These are phyloP conservation scores for Rosa rugosa DNA, from an alignment of 306 rosid genomes.

Conservation along the genomic window DNA sequence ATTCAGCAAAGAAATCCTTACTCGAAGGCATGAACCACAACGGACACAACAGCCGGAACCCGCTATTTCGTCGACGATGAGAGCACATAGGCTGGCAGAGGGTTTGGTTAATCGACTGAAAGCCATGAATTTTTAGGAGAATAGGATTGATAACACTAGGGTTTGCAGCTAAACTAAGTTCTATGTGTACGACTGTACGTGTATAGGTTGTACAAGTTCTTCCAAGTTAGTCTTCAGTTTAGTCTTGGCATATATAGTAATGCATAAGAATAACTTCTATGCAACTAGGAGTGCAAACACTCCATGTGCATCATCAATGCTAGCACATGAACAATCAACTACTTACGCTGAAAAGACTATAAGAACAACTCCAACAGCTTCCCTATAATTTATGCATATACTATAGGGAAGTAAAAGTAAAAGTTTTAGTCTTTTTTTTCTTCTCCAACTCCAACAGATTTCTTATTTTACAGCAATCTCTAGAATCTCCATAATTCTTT, in stretches of 20 bases:
- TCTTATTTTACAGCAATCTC: no score
- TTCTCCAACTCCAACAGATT: no score
- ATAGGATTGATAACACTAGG: background rate
- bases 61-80: background rate
- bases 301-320: conserved; percentile 6
- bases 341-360: background rate
- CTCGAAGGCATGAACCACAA: background rate
- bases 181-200: background rate
- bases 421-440: no score
- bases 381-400: no score
- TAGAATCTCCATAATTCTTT: no score
- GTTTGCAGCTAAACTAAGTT: background rate
- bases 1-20: background rate
- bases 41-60: background rate
- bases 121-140: background rate
- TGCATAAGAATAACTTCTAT: background rate
- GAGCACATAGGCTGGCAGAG: background rate
- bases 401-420: no score
- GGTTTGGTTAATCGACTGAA: background rate
- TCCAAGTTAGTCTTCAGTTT: background rate
- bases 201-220: background rate
- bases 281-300: background rate
- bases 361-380: no score
- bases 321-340: background rate
- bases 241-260: background rate